Percentiles rank a stretch among this genome's conserved stretches.
Evolutionary conservation across 371 early-diverging fungal genomes (phyloP).

Genomic region (Apophysomyces sp.): DNA sequence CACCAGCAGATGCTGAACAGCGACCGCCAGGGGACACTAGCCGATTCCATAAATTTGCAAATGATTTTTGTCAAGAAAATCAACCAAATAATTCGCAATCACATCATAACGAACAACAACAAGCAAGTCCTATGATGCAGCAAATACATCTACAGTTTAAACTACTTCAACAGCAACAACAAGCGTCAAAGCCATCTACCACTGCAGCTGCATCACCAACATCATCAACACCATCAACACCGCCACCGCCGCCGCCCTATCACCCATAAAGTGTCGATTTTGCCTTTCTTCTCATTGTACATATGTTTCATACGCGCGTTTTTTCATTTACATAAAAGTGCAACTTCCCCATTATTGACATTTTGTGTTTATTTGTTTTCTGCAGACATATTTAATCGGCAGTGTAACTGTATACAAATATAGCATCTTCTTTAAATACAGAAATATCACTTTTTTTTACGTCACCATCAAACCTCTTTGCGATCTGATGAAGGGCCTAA

Average conservation of each 20-base stretch:
- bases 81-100: neutral
- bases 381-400: too few relatives aligned
- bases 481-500: too few relatives aligned
- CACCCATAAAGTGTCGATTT: neutral
- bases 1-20: slow-evolving; percentile 3
- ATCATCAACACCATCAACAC: neutral
- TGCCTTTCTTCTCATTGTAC: neutral
- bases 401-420: too few relatives aligned
- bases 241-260: neutral
- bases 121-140: neutral
- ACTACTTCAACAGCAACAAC: neutral
- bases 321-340: too few relatives aligned
- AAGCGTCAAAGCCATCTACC: neutral
- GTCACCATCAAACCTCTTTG: too few relatives aligned
- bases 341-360: too few relatives aligned
- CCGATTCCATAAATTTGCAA: neutral
- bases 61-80: neutral
- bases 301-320: neutral
- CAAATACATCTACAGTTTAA: neutral
- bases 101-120: neutral
- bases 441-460: too few relatives aligned
- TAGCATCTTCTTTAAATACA: too few relatives aligned
- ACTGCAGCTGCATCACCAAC: neutral
- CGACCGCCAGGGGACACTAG: neutral
- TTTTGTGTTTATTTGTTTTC: too few relatives aligned